These are phyloP conservation scores for Fragilariopsis cylindrus DNA, from an alignment of 108 stramenopile genomes.

Conservation along the genomic window DNA sequence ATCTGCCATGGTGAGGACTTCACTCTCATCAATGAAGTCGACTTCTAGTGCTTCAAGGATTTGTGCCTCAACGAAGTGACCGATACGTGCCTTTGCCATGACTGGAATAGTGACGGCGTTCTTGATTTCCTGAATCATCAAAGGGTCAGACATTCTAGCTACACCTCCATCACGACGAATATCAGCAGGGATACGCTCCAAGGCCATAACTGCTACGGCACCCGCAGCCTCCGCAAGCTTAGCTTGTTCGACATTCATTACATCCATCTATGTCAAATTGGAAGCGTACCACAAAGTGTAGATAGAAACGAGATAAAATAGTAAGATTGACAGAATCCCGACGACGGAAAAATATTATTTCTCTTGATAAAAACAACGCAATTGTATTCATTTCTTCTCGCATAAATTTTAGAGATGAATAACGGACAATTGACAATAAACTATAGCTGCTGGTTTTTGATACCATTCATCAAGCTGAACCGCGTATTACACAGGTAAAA, in stretches of 20 bases:
- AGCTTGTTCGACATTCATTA: conserved; percentile 95
- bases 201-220: conserved; percentile 99
- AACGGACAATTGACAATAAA: too few relatives aligned
- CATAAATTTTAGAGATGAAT: too few relatives aligned
- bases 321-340: too few relatives aligned
- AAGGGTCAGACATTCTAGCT: conserved; percentile 97
- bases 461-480: too few relatives aligned
- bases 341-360: too few relatives aligned
- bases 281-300: neutral
- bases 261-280: conserved; percentile 81
- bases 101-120: conserved; percentile 99
- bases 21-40: conserved; percentile 99
- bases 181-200: conserved; percentile 99
- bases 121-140: conserved; percentile 97
- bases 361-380: too few relatives aligned
- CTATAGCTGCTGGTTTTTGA: too few relatives aligned
- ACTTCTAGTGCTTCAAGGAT: conserved; percentile 97
- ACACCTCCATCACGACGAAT: conserved; percentile 99
- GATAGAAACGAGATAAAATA: too few relatives aligned
- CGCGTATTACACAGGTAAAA: neutral
- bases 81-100: conserved; percentile 99
- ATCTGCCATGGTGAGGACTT: conserved; percentile 99
- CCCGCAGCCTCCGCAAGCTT: conserved; percentile 97
- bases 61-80: conserved; percentile 99
- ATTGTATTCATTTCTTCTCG: too few relatives aligned